A percentile compares a stretch with the other conserved stretches of the same genome.
These are phyloP conservation scores for Fusarium beomiforme DNA, from an alignment of 2,329 filamentous ascomycete genomes.

Conservation along the genomic window DNA sequence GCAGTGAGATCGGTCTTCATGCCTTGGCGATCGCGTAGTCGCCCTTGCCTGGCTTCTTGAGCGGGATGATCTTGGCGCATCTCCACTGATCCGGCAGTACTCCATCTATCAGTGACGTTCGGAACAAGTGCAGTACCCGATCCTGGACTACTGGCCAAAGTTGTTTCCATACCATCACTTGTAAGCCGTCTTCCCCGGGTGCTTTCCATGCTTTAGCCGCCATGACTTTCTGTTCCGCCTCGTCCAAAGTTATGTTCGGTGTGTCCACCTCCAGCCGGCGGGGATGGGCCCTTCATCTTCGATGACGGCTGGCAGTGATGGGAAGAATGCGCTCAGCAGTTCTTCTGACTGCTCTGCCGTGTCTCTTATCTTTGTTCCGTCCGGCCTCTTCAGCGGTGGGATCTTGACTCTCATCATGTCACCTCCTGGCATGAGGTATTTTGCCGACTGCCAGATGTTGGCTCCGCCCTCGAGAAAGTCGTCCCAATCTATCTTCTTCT, in stretches of 20 bases:
- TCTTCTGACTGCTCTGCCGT: background rate
- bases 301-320: background rate
- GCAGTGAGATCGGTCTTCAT: constrained; percentile 42
- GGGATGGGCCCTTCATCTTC: background rate
- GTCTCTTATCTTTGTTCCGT: background rate
- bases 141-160: no score
- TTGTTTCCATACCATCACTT: no score
- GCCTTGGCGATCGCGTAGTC: constrained; percentile 41
- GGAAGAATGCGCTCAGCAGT: constrained; percentile 23
- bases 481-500: no score
- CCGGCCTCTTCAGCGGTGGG: no score
- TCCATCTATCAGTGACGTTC: background rate
- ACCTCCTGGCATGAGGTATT: no score
- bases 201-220: no score
- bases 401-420: no score
- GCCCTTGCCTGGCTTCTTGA: no score
- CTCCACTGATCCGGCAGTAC: constrained; percentile 1
- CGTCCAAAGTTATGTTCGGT: background rate
- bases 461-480: no score
- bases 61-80: constrained; percentile 40
- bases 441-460: no score
- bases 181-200: no score
- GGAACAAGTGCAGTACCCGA: background rate
- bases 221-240: constrained; percentile 21
- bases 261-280: constrained; percentile 3